Conservation (phyloP, 2,329 filamentous ascomycete species). For the Coniochaeta prunicola region DNA sequence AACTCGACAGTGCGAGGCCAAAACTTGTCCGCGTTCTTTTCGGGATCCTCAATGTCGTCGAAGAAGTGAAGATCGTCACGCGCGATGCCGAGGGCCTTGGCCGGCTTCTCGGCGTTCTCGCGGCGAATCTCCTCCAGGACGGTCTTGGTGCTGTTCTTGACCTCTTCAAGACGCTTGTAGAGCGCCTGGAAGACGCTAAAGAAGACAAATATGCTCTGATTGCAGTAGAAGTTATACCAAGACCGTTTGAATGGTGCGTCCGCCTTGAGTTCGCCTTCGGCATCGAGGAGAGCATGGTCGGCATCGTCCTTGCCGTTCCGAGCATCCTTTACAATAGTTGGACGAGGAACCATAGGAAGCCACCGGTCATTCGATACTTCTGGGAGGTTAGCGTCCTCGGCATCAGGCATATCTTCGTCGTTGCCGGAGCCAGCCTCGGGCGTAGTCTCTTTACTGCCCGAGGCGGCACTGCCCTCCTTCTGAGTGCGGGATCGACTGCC, state of each 20-base stretch:
- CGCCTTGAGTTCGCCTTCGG: conserved; percentile 58
- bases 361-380: conserved; percentile 59
- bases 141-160: conserved; percentile 71
- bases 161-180: conserved; percentile 73
- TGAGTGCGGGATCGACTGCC: conserved; percentile 63
- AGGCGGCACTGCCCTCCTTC: conserved; percentile 72
- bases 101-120: conserved; percentile 69
- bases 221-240: conserved; percentile 85
- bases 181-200: conserved; percentile 89
- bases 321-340: conserved; percentile 36
- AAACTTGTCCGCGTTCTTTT: conserved; percentile 61
- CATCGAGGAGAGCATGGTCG: conserved; percentile 49
- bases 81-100: conserved; percentile 74
- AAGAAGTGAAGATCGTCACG: conserved; percentile 78
- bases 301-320: conserved; percentile 21
- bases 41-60: conserved; percentile 45
- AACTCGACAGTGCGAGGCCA: conserved; percentile 81
- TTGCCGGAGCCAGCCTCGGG: conserved; percentile 73
- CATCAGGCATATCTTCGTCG: conserved; percentile 68
- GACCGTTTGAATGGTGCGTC: conserved; percentile 77
- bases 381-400: conserved; percentile 48
- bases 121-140: conserved; percentile 69
- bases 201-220: conserved; percentile 89
- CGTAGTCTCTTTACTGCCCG: conserved; percentile 80
- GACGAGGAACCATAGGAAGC: conserved; percentile 55